These are phyloP conservation scores for Tolypocladium album DNA, from an alignment of 2,329 filamentous ascomycete species.

Conservation along the genomic window DNA sequence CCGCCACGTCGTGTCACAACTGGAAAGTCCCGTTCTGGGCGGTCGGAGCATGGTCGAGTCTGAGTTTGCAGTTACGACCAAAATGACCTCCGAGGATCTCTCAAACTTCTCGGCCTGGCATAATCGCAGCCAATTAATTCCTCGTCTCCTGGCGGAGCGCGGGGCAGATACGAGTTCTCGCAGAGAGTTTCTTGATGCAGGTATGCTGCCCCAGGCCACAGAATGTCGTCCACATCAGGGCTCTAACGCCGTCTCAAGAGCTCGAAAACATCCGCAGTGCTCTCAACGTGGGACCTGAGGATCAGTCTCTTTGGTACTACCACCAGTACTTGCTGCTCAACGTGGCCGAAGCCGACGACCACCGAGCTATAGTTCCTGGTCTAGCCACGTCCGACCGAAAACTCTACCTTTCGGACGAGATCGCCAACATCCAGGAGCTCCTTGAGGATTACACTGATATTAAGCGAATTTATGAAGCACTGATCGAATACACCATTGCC, in stretches of 20 bases:
- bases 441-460: constrained; percentile 45
- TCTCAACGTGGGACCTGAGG: constrained; percentile 80
- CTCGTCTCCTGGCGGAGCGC: constrained; percentile 62
- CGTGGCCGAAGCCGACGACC: constrained; percentile 38
- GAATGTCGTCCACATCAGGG: neutral
- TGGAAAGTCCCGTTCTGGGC: constrained; percentile 49
- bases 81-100: constrained; percentile 74
- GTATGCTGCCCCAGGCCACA: constrained; percentile 25
- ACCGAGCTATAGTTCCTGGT: constrained; percentile 51
- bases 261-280: constrained; percentile 65
- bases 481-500: constrained; percentile 62
- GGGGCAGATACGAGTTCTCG: constrained; percentile 52
- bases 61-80: constrained; percentile 84
- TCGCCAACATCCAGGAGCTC: constrained; percentile 61
- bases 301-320: constrained; percentile 96
- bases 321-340: constrained; percentile 78
- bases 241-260: constrained; percentile 35
- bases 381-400: constrained; percentile 51
- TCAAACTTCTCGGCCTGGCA: constrained; percentile 99
- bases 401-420: constrained; percentile 57
- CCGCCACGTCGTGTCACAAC: constrained; percentile 61
- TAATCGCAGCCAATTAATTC: constrained; percentile 74
- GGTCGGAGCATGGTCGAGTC: constrained; percentile 58
- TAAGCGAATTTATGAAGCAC: constrained; percentile 84
- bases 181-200: constrained; percentile 59